phyloP scores from a whole-genome alignment of 2,329 filamentous ascomycete species.

The Botryotinia narcissicola region DNA sequence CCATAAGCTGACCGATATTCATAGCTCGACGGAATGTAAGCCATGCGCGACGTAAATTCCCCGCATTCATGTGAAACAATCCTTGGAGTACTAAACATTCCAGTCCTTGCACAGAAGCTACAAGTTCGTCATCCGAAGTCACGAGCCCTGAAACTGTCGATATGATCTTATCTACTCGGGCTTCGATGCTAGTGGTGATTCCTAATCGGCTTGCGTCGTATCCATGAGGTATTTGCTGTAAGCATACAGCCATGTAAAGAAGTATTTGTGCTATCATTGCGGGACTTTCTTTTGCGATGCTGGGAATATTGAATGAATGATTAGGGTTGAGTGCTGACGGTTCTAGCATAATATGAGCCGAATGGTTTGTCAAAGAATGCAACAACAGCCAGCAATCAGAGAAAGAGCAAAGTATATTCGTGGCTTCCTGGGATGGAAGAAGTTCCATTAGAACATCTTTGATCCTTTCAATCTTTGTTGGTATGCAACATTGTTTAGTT shows the following conservation, averaged over 20 bases:
- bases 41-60: slow-evolving; percentile 51
- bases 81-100: slow-evolving; percentile 51
- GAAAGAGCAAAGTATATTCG: slow-evolving; percentile 30
- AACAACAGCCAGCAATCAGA: slow-evolving; percentile 33
- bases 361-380: slow-evolving; percentile 27
- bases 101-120: slow-evolving; percentile 49
- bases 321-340: slow-evolving; percentile 9
- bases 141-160: slow-evolving; percentile 39
- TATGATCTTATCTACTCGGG: slow-evolving; percentile 34
- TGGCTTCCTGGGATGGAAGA: slow-evolving; percentile 34
- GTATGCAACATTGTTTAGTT: slow-evolving; percentile 24
- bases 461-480: slow-evolving; percentile 33
- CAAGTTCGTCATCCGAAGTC: slow-evolving; percentile 47
- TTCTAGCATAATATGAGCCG: slow-evolving; percentile 8
- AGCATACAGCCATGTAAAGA: slow-evolving; percentile 33
- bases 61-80: slow-evolving; percentile 47
- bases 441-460: slow-evolving; percentile 34
- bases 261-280: slow-evolving; percentile 33
- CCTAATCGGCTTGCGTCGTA: slow-evolving; percentile 31
- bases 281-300: slow-evolving; percentile 30
- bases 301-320: slow-evolving; percentile 29
- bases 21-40: slow-evolving; percentile 48
- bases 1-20: slow-evolving; percentile 43
- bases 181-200: slow-evolving; percentile 26
- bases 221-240: slow-evolving; percentile 34